phyloP scores from a whole-genome alignment of 2,329 filamentous ascomycete species.

The Trichophyton equinum region DNA sequence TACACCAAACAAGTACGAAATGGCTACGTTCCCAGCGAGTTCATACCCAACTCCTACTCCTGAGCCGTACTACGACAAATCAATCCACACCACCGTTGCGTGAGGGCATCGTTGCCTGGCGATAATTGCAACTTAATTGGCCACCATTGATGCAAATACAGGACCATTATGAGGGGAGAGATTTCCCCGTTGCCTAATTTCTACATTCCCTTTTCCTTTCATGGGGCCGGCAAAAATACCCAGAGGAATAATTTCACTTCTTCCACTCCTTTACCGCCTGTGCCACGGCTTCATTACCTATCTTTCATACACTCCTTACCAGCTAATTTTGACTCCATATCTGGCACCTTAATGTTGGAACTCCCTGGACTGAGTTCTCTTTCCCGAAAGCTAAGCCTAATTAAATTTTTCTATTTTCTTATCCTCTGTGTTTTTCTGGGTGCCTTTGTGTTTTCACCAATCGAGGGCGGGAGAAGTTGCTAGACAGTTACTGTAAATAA shows the following conservation, averaged over 20 bases:
- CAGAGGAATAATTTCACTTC: neutral
- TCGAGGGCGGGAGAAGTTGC: neutral
- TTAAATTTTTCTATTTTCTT: neutral
- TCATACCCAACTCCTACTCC: conserved; percentile 3
- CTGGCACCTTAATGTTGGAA: neutral
- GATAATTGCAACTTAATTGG: neutral
- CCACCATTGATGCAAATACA: neutral
- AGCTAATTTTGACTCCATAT: neutral
- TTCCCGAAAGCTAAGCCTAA: neutral
- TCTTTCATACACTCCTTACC: neutral
- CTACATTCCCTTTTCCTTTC: neutral
- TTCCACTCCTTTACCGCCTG: neutral
- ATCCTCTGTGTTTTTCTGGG: neutral
- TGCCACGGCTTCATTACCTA: neutral
- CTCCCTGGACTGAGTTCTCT: neutral
- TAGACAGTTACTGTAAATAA: neutral
- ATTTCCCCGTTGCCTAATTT: neutral
- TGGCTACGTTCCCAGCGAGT: neutral
- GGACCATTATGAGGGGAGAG: neutral
- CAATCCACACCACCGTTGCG: neutral
- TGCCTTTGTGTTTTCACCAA: neutral
- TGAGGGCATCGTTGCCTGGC: neutral
- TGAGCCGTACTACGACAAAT: conserved; percentile 2
- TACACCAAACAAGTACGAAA: neutral
- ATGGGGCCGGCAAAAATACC: neutral